phyloP scores from a whole-genome alignment of 805 yeast genomes.

The Saccharomycopsis sp. region DNA sequence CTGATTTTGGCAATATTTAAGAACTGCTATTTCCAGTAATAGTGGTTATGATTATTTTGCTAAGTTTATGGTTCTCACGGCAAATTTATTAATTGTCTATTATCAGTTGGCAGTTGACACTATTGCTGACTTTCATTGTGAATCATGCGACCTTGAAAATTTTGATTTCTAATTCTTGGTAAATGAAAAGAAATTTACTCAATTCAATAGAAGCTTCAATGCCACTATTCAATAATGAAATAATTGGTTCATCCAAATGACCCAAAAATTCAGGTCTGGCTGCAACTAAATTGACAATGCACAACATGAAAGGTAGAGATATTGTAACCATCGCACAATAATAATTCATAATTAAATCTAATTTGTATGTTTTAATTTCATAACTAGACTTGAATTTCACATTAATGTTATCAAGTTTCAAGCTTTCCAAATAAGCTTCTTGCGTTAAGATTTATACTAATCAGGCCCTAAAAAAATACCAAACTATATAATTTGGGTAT shows the following conservation, averaged over 20 bases:
- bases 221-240: slow-evolving; percentile 34
- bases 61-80: too few relatives aligned
- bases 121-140: too few relatives aligned
- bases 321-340: slow-evolving; percentile 36
- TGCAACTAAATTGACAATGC: slow-evolving; percentile 28
- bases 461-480: too few relatives aligned
- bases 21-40: too few relatives aligned
- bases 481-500: too few relatives aligned
- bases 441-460: too few relatives aligned
- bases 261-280: slow-evolving; percentile 30
- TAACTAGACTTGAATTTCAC: slow-evolving; percentile 23
- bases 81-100: too few relatives aligned
- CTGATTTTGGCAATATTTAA: too few relatives aligned
- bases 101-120: too few relatives aligned
- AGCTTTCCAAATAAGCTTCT: slow-evolving; percentile 20
- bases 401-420: slow-evolving; percentile 29
- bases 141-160: too few relatives aligned
- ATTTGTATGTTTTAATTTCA: slow-evolving; percentile 31
- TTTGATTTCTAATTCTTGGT: slow-evolving; percentile 33
- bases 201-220: slow-evolving; percentile 35
- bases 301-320: slow-evolving; percentile 37
- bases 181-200: slow-evolving; percentile 32
- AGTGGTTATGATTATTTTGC: too few relatives aligned
- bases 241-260: slow-evolving; percentile 36
- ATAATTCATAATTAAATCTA: slow-evolving; percentile 35